Base-by-base conservation (phyloP, 2,329 filamentous ascomycete species). In the Aotearoamyces nothofagi region DNA sequence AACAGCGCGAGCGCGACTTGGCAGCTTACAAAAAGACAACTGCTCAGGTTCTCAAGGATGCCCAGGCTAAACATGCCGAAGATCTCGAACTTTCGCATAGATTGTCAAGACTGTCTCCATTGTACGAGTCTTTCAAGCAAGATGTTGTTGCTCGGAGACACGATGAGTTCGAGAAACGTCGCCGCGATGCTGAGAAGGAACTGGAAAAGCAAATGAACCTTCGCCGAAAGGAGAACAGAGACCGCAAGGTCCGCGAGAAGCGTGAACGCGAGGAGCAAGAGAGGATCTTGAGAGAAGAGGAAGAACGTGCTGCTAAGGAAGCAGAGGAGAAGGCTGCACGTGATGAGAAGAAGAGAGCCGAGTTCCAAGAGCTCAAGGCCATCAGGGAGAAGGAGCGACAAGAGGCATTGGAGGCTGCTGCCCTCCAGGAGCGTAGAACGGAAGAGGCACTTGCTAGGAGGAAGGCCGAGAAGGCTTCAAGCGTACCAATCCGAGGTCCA, bases 151-250 rank as follows among this genome's bases (percentile, higher is more conserved):
- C 90, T 54, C 78, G 83, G 49, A 81, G 87, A 44, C 82, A 83
- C 49, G 80, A 92, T 44, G 84, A 96, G 56, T 98, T 96, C 43
- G 90, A 96, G 66, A 87, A 80, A 62, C 80, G 86, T 39, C 81
- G 81, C 50, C 84, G 79, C 53, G 77, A 82, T 47, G 90, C 90
- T 17, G 84, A 96, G 63, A 75, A 78, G 39, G 90, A 98, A 52
- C 69, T 96, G 33, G 81, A 96, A 62, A 79, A 78, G 56, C 83
- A 92, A 61, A 92, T 94, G 56, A 70, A 77, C 22, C 69, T 74
- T 40, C 81, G 90, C 47, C 76, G 84, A 58, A 87, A 83, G 66
- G 84, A 94, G 53, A 73, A 80, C 47, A 77, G 80, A 44, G 87
- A 94, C 50, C 72, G 74, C 42, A 77, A 78, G 53, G 68, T 81